These are phyloP conservation scores for Chlorella sp. DNA, from an alignment of 139 green algal species.

Conservation along the genomic window DNA sequence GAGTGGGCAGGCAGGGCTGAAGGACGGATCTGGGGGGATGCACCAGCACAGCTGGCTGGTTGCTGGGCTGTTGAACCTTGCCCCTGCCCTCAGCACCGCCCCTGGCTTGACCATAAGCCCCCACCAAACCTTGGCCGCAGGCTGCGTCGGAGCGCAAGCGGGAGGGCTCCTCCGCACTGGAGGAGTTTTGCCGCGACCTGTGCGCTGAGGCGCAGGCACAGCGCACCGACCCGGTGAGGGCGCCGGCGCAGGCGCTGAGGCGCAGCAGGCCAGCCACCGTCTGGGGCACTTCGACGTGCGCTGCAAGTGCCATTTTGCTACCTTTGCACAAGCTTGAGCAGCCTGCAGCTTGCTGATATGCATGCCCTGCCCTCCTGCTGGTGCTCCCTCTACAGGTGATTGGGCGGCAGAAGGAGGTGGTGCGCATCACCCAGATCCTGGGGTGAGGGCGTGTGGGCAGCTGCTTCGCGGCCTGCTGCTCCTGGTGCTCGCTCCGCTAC, in stretches of 20 bases:
- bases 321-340: no score
- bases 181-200: constrained; percentile 94
- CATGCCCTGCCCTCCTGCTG: no score
- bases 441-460: constrained; percentile 38
- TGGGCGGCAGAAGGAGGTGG: constrained; percentile 89
- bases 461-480: no score
- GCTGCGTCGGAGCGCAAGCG: constrained; percentile 28
- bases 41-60: neutral
- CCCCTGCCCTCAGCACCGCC: neutral
- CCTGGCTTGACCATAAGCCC: no score
- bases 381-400: constrained; percentile 71
- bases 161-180: constrained; percentile 67
- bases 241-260: no score
- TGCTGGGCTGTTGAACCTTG: neutral
- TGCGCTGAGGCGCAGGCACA: constrained; percentile 74
- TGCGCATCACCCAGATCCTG: constrained; percentile 93
- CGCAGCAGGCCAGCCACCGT: no score
- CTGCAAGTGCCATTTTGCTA: no score
- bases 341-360: no score
- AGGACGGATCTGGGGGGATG: neutral
- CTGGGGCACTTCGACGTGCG: no score
- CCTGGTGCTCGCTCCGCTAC: no score
- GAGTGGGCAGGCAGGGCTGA: neutral
- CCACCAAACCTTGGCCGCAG: no score
- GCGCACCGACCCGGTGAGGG: constrained; percentile 87